phyloP scores from a whole-genome alignment of 2,329 filamentous ascomycete species.

The Colletotrichum scovillei region DNA sequence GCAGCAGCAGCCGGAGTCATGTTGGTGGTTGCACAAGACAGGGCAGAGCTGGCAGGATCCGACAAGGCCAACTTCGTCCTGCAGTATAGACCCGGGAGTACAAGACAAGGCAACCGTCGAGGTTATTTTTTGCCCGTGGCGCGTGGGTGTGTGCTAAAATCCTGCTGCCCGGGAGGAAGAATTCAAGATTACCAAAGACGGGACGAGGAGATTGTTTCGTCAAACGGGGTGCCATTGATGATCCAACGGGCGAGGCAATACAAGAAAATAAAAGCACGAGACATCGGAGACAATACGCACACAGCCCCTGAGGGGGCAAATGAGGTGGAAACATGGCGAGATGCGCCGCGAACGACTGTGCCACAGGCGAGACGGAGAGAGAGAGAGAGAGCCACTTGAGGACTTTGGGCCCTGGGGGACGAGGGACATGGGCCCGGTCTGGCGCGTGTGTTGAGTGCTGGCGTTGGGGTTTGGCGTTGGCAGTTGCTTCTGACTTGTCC shows the following conservation, averaged over 20 bases:
- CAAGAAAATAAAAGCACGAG: neutral
- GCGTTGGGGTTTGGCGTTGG: neutral
- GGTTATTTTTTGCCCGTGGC: conserved; percentile 19
- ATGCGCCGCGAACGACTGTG: neutral
- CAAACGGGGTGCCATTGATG: neutral
- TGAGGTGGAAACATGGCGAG: conserved; percentile 8
- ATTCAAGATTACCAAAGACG: neutral
- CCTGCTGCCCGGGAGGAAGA: neutral
- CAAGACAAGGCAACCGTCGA: conserved; percentile 4
- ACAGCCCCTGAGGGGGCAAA: conserved; percentile 24
- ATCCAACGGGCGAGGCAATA: neutral
- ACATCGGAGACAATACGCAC: neutral
- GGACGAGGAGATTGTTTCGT: neutral
- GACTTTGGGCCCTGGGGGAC: neutral
- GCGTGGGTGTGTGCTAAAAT: neutral
- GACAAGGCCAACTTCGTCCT: neutral
- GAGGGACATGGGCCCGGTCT: neutral
- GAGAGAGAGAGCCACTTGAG: neutral
- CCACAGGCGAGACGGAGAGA: neutral
- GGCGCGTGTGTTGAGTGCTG: neutral
- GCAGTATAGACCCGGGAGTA: neutral
- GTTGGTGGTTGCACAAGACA: conserved; percentile 12
- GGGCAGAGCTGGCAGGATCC: conserved; percentile 14
- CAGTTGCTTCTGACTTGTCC: neutral
- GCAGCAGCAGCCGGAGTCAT: conserved; percentile 15